Conservation (phyloP, 2,329 filamentous ascomycete genomes). For the Ophiostoma tasmaniense region DNA sequence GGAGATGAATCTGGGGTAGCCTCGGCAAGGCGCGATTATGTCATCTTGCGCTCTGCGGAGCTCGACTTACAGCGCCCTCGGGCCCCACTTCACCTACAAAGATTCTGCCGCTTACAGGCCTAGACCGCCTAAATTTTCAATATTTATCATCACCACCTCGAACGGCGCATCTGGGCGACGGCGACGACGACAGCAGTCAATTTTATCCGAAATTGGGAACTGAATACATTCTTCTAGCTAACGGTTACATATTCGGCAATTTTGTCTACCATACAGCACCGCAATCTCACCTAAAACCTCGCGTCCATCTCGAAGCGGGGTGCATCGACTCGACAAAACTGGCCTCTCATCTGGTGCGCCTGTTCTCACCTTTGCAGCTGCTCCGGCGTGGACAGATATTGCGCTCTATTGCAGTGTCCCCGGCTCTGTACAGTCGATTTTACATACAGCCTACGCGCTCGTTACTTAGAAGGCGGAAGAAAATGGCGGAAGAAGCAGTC, state of each 20-base stretch:
- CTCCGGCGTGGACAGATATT: not conserved
- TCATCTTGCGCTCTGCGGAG: not conserved
- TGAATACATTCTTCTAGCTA: too few relatives aligned
- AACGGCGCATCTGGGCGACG: not conserved
- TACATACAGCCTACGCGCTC: not conserved
- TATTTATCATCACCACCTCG: not conserved
- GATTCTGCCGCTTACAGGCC: slow-evolving; percentile 10
- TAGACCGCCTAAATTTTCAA: slow-evolving; percentile 17
- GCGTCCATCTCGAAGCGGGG: not conserved
- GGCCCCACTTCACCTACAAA: not conserved
- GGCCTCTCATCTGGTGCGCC: slow-evolving; percentile 11
- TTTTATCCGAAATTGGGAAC: not conserved
- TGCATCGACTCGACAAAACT: not conserved
- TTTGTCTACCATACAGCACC: not conserved
- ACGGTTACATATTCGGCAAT: not conserved
- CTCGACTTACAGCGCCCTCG: not conserved
- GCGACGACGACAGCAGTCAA: not conserved
- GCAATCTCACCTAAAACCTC: not conserved
- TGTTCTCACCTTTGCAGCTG: not conserved
- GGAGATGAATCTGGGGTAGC: slow-evolving; percentile 3
- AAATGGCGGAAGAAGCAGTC: not conserved
- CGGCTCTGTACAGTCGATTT: not conserved
- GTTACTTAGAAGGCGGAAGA: not conserved
- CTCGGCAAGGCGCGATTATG: slow-evolving; percentile 12
- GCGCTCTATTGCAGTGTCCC: not conserved